Conservation (phyloP, 2,329 filamentous ascomycete species). For the Tolypocladium amazonense region DNA sequence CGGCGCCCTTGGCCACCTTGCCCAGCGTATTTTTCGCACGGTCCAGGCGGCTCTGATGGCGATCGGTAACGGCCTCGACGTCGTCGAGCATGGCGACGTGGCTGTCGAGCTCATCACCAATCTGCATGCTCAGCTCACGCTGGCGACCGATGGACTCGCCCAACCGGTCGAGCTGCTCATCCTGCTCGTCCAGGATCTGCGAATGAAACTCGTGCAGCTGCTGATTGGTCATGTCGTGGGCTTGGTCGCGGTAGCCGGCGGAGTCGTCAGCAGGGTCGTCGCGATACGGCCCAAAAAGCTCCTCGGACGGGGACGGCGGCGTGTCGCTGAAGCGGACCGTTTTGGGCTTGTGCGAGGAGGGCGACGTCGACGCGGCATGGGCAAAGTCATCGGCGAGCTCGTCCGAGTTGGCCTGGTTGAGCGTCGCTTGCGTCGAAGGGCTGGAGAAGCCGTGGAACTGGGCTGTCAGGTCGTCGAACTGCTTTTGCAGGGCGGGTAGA, state of each 20-base stretch:
- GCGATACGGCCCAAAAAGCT: conserved; percentile 50
- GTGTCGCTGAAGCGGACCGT: conserved; percentile 80
- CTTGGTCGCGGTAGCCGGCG: conserved; percentile 49
- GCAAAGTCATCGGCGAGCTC: conserved; percentile 52
- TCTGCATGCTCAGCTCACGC: conserved; percentile 87
- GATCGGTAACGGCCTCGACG: conserved; percentile 70
- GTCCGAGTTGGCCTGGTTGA: conserved; percentile 54
- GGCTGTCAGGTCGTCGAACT: conserved; percentile 64
- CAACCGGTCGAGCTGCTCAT: conserved; percentile 81
- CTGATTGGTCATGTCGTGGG: conserved; percentile 57
- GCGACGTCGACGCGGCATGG: conserved; percentile 40
- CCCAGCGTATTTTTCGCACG: conserved; percentile 64
- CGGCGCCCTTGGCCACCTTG: conserved; percentile 60
- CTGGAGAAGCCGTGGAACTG: conserved; percentile 66
- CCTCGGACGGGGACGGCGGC: conserved; percentile 27
- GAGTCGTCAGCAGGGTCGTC: conserved; percentile 50
- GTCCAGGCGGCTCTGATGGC: conserved; percentile 67
- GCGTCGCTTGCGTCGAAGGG: conserved; percentile 35
- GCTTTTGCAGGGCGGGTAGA: conserved; percentile 57
- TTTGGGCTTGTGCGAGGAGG: conserved; percentile 39
- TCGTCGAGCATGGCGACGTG: conserved; percentile 87
- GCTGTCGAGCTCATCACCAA: conserved; percentile 88
- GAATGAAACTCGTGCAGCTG: conserved; percentile 82
- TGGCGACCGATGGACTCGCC: conserved; percentile 83
- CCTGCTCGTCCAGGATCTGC: conserved; percentile 75